phyloP scores from a whole-genome alignment of 169 alveolate genomes.

The Theileria orientalis region DNA sequence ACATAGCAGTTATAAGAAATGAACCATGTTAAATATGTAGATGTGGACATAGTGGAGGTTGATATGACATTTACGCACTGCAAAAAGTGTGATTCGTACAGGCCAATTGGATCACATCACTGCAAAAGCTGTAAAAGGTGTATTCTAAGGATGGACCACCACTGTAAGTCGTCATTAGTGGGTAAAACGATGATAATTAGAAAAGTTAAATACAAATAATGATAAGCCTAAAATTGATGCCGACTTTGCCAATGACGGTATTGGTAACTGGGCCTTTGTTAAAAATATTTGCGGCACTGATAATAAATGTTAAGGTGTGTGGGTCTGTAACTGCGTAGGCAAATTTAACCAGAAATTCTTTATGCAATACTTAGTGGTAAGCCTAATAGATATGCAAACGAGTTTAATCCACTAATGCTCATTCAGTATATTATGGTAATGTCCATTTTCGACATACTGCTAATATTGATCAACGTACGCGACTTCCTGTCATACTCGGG shows the following conservation, averaged over 20 bases:
- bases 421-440: neutral
- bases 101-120: conserved; percentile 83
- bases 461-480: neutral
- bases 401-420: conserved; percentile 6
- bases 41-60: too few relatives aligned
- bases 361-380: conserved; percentile 54
- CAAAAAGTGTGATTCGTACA: conserved; percentile 40
- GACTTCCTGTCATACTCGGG: too few relatives aligned
- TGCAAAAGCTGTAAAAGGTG: conserved; percentile 86
- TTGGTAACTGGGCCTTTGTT: neutral
- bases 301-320: conserved; percentile 64
- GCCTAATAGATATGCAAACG: neutral
- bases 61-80: conserved; percentile 24
- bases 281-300: neutral
- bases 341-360: conserved; percentile 85
- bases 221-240: too few relatives aligned
- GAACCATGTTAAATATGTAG: too few relatives aligned
- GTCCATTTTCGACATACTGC: neutral
- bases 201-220: neutral
- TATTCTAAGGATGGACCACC: conserved; percentile 88
- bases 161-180: conserved; percentile 63
- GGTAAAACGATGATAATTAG: too few relatives aligned
- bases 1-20: too few relatives aligned
- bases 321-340: conserved; percentile 89
- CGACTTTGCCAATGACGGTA: too few relatives aligned